These are phyloP conservation scores for Euphorbia lathyris DNA, from an alignment of 345 rosid species.

Conservation along the genomic window DNA sequence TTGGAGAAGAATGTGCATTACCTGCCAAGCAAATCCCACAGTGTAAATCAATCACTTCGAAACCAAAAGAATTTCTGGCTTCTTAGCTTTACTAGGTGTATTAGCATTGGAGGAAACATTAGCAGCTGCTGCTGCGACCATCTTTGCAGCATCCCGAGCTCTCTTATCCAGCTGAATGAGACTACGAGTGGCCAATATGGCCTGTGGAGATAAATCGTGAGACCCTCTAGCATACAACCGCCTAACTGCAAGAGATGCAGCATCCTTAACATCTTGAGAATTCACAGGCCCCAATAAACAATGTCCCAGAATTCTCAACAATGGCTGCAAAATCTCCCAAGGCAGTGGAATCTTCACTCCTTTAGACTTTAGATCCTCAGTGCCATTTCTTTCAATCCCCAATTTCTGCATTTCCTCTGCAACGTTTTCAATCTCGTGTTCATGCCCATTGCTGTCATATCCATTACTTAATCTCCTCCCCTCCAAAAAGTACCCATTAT, in stretches of 20 bases:
- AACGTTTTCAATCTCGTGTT: constrained; percentile 29
- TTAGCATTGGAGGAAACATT: constrained; percentile 54
- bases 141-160: constrained; percentile 49
- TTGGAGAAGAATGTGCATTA: constrained; percentile 25
- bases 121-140: constrained; percentile 29
- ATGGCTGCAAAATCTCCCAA: constrained; percentile 89
- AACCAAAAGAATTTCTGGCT: constrained; percentile 77
- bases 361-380: constrained; percentile 25
- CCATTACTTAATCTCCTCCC: constrained; percentile 19
- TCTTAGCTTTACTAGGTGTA: constrained; percentile 81
- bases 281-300: constrained; percentile 82
- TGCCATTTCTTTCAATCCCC: constrained; percentile 33
- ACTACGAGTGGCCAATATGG: constrained; percentile 78
- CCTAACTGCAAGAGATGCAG: constrained; percentile 70
- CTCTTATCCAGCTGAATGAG: constrained; percentile 80
- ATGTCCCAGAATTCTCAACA: constrained; percentile 73
- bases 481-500: constrained; percentile 20
- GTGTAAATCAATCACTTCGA: constrained; percentile 58
- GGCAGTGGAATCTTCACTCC: constrained; percentile 84
- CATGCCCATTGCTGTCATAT: constrained; percentile 9
- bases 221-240: constrained; percentile 85
- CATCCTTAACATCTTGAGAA: constrained; percentile 66
- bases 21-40: constrained; percentile 29
- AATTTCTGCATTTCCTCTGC: constrained; percentile 40
- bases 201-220: constrained; percentile 90